Evolutionary conservation across 306 rosid species (phyloP).

Genomic region (Castanospermum australe): DNA sequence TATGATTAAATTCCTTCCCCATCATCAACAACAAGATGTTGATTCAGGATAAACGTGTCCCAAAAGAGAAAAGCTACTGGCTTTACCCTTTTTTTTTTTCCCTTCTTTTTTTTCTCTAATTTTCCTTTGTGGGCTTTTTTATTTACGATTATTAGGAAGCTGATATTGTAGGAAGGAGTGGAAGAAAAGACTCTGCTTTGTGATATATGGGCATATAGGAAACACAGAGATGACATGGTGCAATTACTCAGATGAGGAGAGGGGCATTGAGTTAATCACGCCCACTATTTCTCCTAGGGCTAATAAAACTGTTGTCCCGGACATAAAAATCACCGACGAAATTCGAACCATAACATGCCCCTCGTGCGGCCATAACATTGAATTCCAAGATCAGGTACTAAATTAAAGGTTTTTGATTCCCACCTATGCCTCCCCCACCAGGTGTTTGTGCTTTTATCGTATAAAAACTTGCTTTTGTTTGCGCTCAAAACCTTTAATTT

Average conservation of each 20-base stretch:
- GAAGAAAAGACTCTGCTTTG: slow-evolving; percentile 37
- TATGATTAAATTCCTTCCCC: slow-evolving; percentile 29
- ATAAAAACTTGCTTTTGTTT: neutral
- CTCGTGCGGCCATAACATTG: slow-evolving; percentile 68
- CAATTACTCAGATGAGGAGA: slow-evolving; percentile 58
- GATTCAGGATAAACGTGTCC: slow-evolving; percentile 37
- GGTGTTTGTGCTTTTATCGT: neutral
- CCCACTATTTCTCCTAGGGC: slow-evolving; percentile 16
- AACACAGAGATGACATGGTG: slow-evolving; percentile 66
- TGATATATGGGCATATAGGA: slow-evolving; percentile 35
- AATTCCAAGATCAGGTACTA: slow-evolving; percentile 66
- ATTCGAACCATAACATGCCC: slow-evolving; percentile 58
- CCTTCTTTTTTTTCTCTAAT: neutral
- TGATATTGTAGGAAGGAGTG: slow-evolving; percentile 28
- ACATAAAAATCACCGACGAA: slow-evolving; percentile 25
- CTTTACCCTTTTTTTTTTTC: slow-evolving; percentile 30
- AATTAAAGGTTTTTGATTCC: no score
- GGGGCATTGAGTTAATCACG: slow-evolving; percentile 27
- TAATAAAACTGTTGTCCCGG: neutral
- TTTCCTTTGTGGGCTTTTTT: no score
- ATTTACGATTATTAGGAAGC: neutral
- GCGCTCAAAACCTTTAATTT: neutral
- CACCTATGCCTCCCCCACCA: neutral
- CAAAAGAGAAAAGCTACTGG: slow-evolving; percentile 27
- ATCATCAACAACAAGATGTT: slow-evolving; percentile 14